Evolutionary conservation across 768 basidiomycete genomes (phyloP), one percentile per base, ranked within the genome.

Genomic region (Cystobasidium ongulense): DNA sequence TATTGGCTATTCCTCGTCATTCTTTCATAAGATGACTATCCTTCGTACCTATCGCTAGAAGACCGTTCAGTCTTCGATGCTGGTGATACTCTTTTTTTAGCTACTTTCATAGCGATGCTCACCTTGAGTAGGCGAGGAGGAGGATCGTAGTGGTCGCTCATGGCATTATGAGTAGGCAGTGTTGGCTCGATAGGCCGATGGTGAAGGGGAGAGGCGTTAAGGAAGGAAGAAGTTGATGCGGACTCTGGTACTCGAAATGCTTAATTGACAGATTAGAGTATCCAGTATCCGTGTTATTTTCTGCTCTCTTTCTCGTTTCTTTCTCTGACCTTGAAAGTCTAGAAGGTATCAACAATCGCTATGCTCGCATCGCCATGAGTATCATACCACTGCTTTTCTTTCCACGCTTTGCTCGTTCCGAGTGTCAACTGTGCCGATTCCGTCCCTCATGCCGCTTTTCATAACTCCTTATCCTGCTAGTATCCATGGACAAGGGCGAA

Each of bases 401-500:
- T 31, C 17, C 21, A 29, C 11, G 33, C 33, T 59, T 29, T 59
- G 57, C 57, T 59, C 57, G 33, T 21, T n/a, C n/a, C 15, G 57
- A 59, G 33, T 59, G 29, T 59, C 29, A 13, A 46, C n/a, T 46
- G 43, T 46, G 43, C 43, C 13, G n/a, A n/a, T 46, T 46, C 43
- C 43, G n/a, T n/a, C n/a, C n/a, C n/a, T n/a, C n/a, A 46, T 13
- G 13, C 43, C 5, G 33, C 57, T 27, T 54, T 35, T 27, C 57
- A 59, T 59, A 59, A 59, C 29, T 59, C 57, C 57, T 59, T 59
- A 29, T 59, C 25, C 57, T 59, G 57, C 57, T 29, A 59, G 15
- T 31, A 59, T 29, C 27, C 57, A 35, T 35, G 57, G 33, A 27
- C 57, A 35, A 50, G 57, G 57, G 57, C 57, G 57, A 59, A 59